Percentiles rank a stretch among this genome's conserved stretches.
Conservation (phyloP, 2,329 filamentous ascomycete genomes). For the Fusarium sambucinum region DNA sequence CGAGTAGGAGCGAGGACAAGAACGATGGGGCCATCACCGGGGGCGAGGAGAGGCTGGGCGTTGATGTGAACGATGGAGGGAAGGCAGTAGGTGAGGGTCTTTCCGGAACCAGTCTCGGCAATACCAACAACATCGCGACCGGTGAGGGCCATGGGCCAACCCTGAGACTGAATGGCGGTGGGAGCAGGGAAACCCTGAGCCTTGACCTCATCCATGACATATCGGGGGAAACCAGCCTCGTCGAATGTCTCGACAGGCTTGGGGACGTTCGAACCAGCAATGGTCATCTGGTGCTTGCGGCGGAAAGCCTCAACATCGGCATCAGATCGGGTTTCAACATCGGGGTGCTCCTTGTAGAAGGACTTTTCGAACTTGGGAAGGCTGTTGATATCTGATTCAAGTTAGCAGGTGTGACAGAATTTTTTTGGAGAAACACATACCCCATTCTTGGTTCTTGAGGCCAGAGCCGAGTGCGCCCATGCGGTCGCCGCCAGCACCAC, state of each 20-base stretch:
- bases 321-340: slow-evolving; percentile 78
- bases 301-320: slow-evolving; percentile 91
- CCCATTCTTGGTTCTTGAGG: slow-evolving; percentile 90
- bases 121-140: slow-evolving; percentile 99
- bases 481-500: slow-evolving; percentile 84
- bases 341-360: slow-evolving; percentile 96
- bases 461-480: slow-evolving; percentile 93
- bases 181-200: slow-evolving; percentile 94
- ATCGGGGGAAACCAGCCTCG: slow-evolving; percentile 95
- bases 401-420: slow-evolving; percentile 48
- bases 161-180: slow-evolving; percentile 97
- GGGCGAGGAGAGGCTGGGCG: slow-evolving; percentile 94
- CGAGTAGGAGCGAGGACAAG: slow-evolving; percentile 95
- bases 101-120: slow-evolving; percentile 98
- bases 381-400: slow-evolving; percentile 72
- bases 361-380: slow-evolving; percentile 99
- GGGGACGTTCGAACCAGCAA: slow-evolving; percentile 84
- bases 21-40: slow-evolving; percentile 96
- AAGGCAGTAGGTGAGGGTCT: slow-evolving; percentile 98
- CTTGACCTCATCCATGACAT: slow-evolving; percentile 99
- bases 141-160: slow-evolving; percentile 98
- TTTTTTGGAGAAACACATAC: slow-evolving; percentile 66
- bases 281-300: slow-evolving; percentile 83
- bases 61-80: slow-evolving; percentile 99
- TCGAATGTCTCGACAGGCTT: slow-evolving; percentile 98